phyloP scores from a whole-genome alignment of 2,329 filamentous ascomycete species.

The Cordyceps fumosorosea region DNA sequence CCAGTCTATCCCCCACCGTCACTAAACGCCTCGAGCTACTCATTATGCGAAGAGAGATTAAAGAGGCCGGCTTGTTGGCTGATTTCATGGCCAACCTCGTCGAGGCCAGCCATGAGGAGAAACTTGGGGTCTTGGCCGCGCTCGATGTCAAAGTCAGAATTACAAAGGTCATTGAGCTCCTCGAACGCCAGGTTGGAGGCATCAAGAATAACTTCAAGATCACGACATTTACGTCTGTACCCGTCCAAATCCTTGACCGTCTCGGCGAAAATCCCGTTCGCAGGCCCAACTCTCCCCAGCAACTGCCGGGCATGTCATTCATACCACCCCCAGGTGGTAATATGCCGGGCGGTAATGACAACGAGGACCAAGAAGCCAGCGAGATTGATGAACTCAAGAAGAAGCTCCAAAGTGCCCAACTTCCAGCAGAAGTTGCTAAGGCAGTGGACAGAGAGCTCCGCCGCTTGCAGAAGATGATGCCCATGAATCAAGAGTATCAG shows the following conservation, averaged over 20 bases:
- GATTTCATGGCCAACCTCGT: slow-evolving; percentile 97
- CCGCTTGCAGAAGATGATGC: slow-evolving; percentile 88
- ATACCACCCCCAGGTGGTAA: slow-evolving; percentile 26
- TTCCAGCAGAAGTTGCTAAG: slow-evolving; percentile 80
- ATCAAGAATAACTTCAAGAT: slow-evolving; percentile 87
- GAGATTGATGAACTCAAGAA: slow-evolving; percentile 90
- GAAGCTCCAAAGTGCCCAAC: slow-evolving; percentile 71
- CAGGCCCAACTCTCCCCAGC: slow-evolving; percentile 24
- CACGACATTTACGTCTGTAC: slow-evolving; percentile 65
- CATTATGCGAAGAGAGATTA: slow-evolving; percentile 73
- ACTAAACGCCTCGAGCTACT: slow-evolving; percentile 81
- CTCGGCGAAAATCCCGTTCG: slow-evolving; percentile 33
- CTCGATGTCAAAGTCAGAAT: slow-evolving; percentile 72
- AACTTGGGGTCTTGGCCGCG: slow-evolving; percentile 77
- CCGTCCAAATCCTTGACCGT: slow-evolving; percentile 55
- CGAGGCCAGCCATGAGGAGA: slow-evolving; percentile 83
- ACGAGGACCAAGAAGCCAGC: slow-evolving; percentile 74
- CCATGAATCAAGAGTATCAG: slow-evolving; percentile 91
- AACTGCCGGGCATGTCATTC: slow-evolving; percentile 35
- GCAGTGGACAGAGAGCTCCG: slow-evolving; percentile 87
- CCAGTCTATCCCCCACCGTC: slow-evolving; percentile 72
- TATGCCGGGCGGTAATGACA: slow-evolving; percentile 39
- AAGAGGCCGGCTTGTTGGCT: slow-evolving; percentile 77
- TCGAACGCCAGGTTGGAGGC: slow-evolving; percentile 72
- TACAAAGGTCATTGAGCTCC: slow-evolving; percentile 72